A percentile compares a stretch with the other conserved stretches of the same genome.
These are phyloP conservation scores for Neurospora africana DNA, from an alignment of 495 filamentous ascomycete genomes.

Conservation along the genomic window DNA sequence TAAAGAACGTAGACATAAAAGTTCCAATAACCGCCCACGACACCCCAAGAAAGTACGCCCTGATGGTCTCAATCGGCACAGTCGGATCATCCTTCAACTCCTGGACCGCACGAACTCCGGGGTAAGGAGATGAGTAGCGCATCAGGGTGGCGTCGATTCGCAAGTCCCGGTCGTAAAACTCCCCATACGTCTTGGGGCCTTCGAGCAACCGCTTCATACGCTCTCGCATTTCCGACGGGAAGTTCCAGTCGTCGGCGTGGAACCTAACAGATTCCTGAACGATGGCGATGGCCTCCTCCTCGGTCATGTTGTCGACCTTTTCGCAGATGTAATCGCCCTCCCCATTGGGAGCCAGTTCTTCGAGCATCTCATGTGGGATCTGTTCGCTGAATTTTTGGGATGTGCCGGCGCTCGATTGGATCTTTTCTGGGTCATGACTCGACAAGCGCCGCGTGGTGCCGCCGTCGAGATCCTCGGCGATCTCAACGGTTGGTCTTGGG, in stretches of 20 bases:
- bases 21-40: constrained; percentile 24
- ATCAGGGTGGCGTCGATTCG: constrained; percentile 28
- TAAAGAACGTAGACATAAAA: constrained; percentile 31
- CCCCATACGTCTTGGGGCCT: constrained; percentile 24
- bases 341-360: constrained; percentile 27
- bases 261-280: constrained; percentile 20
- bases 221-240: constrained; percentile 22
- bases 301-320: constrained; percentile 28
- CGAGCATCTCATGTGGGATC: constrained; percentile 25
- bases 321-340: constrained; percentile 28
- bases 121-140: constrained; percentile 33
- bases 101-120: constrained; percentile 35
- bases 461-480: constrained; percentile 8
- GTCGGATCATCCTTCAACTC: constrained; percentile 23
- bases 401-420: constrained; percentile 1
- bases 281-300: constrained; percentile 27
- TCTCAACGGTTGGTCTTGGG: not conserved
- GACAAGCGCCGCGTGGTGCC: constrained; percentile 1
- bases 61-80: constrained; percentile 27
- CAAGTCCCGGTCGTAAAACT: constrained; percentile 29
- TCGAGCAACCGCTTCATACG: constrained; percentile 20
- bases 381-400: constrained; percentile 16
- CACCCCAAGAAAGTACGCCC: constrained; percentile 32
- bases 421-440: constrained; percentile 23
- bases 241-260: constrained; percentile 31